phyloP scores from a whole-genome alignment of 768 basidiomycete genomes.

The Butyriboletus loyo region DNA sequence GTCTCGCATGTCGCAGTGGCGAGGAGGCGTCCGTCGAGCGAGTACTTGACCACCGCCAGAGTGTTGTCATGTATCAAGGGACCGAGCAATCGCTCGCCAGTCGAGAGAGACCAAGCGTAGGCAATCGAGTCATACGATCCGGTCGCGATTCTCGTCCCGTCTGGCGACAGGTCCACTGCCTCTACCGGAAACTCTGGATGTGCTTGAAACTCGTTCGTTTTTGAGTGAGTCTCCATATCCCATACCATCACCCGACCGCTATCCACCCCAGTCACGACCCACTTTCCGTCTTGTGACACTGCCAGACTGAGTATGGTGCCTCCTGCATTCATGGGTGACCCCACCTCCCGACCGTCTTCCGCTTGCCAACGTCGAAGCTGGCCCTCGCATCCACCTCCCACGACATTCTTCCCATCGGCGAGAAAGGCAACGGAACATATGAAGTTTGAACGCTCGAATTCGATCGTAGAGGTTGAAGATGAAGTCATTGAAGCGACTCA shows the following conservation, averaged over 20 bases:
- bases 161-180: slow-evolving; percentile 10
- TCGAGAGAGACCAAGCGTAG: not conserved
- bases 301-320: not conserved
- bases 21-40: slow-evolving; percentile 1
- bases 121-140: slow-evolving; percentile 9
- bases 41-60: slow-evolving; percentile 13
- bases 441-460: not conserved
- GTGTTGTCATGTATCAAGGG: not conserved
- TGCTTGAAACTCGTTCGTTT: not conserved
- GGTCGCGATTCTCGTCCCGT: slow-evolving; percentile 7
- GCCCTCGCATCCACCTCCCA: slow-evolving; percentile 6
- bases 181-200: not conserved
- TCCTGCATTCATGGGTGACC: not conserved
- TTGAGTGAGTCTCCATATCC: not conserved
- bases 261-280: slow-evolving; percentile 3
- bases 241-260: slow-evolving; percentile 1
- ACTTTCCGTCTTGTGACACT: slow-evolving; percentile 3
- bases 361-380: slow-evolving; percentile 3
- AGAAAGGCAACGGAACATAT: slow-evolving; percentile 7
- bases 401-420: not conserved
- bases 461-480: not conserved
- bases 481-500: not conserved
- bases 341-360: slow-evolving; percentile 4
- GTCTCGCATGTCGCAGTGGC: slow-evolving; percentile 3
- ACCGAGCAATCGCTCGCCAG: not conserved